phyloP scores from a whole-genome alignment of 192 early-diverging fungal genomes.

The Coemansia sp. region DNA sequence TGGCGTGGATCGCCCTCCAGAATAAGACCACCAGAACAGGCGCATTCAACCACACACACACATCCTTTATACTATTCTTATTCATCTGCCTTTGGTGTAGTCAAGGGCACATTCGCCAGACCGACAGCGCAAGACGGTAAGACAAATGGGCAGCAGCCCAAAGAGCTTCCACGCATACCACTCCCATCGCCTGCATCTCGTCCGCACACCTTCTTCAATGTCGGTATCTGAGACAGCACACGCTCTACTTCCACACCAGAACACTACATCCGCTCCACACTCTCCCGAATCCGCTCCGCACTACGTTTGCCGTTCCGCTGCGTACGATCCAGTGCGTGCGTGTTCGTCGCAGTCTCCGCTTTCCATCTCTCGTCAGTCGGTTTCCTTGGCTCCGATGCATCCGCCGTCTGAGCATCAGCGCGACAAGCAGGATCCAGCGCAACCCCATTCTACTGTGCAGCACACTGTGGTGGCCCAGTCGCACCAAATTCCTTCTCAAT shows the following conservation, averaged over 20 bases:
- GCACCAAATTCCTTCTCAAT: not conserved
- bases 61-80: not conserved
- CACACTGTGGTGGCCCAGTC: not conserved
- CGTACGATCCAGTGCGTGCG: not conserved
- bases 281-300: not conserved
- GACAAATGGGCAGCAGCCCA: constrained; percentile 3
- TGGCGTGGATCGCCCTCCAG: not conserved
- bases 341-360: not conserved
- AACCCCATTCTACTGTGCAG: not conserved
- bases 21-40: not conserved
- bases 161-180: not conserved
- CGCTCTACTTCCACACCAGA: constrained; percentile 1
- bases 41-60: not conserved
- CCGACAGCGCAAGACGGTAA: not conserved
- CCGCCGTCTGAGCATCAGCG: not conserved
- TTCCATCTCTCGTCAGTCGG: not conserved
- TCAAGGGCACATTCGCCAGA: not conserved
- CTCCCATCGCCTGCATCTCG: not conserved
- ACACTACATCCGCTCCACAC: not conserved
- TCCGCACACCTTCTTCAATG: not conserved
- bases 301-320: not conserved
- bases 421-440: not conserved
- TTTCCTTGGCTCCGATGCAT: not conserved
- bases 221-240: constrained; percentile 6
- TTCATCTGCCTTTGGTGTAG: constrained; percentile 2